Base-by-base conservation (phyloP, 2,329 filamentous ascomycete genomes). In the Zymoseptoria pseudotritici region DNA sequence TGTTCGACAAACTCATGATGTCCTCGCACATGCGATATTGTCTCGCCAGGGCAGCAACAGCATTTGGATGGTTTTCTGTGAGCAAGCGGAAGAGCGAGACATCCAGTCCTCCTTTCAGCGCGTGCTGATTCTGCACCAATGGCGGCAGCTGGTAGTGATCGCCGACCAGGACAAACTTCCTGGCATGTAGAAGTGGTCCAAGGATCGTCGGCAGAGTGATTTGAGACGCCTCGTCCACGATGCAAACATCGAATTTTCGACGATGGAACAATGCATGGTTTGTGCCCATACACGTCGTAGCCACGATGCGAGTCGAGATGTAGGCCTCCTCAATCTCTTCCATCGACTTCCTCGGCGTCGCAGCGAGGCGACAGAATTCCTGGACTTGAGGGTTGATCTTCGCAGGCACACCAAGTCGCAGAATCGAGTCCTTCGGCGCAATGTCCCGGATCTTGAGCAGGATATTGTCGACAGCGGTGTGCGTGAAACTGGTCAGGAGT, bases 21-120 rank as follows among this genome's bases (percentile, higher is more conserved):
- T 99, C 94, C 66, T 94, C 89, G 69, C 91, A 96, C 94, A 99
- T 99, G 62, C 94, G 90, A 72, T 99, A 99, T 72, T 99, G 94
- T 70, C 97, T 91, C 69, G 94, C 91, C 1, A 99, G 83, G 64
- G 89, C 96, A 63, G 95, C 90, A 2, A 99, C 92, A 0, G 91
- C 91, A 53, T 85, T 79, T 0, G 94, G 92, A 64, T 97, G 92
- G 0, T 84, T 83, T 69, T 97, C 94, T 0, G 91, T 97, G 11
- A 99, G 83, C 3, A 94, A 82, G 72, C 96, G 96, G 82, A 99
- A 99, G 56, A 99, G 80, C 72, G 90, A 96, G 53, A 97, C 83
- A 72, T 99, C 94, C 4, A 99, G 80, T 1, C 94, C 94, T 11
- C 92, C 92, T 58, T 87, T 83, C 53, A 88, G 84, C 2, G 94